Conservation (phyloP, 768 basidiomycete species). For the Lentinula sp. region DNA sequence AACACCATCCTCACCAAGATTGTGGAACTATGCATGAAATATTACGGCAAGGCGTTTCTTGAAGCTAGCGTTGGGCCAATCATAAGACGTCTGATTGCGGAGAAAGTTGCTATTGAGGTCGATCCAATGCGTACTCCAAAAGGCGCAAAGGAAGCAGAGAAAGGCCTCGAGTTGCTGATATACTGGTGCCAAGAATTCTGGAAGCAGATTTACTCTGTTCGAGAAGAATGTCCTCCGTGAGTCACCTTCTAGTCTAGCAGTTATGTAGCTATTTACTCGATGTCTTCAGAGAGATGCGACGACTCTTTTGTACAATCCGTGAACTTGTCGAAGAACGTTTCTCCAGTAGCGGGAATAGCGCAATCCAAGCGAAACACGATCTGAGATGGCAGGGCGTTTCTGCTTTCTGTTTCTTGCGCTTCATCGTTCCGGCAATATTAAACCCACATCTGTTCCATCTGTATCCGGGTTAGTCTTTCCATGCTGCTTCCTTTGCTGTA, state of each 20-base stretch:
- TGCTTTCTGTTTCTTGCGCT: constrained; percentile 85
- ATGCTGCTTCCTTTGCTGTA: not conserved
- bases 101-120: constrained; percentile 76
- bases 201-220: constrained; percentile 71
- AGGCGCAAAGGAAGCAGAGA: constrained; percentile 53
- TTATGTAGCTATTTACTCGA: constrained; percentile 4
- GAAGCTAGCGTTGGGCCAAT: constrained; percentile 72
- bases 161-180: constrained; percentile 54
- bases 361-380: constrained; percentile 37
- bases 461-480: constrained; percentile 48
- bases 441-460: constrained; percentile 82
- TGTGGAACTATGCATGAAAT: constrained; percentile 75
- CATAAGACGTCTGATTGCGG: constrained; percentile 63
- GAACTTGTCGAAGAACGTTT: constrained; percentile 67
- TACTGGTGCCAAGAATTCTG: constrained; percentile 79
- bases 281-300: constrained; percentile 59
- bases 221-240: constrained; percentile 70
- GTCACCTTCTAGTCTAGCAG: constrained; percentile 18
- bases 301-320: constrained; percentile 63
- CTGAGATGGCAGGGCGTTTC: constrained; percentile 80
- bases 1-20: constrained; percentile 67
- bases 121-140: constrained; percentile 68
- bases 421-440: constrained; percentile 87
- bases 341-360: constrained; percentile 25
- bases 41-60: constrained; percentile 75